Conservation (phyloP, 2,329 filamentous ascomycete species). For the Aspergillus fischeri region DNA sequence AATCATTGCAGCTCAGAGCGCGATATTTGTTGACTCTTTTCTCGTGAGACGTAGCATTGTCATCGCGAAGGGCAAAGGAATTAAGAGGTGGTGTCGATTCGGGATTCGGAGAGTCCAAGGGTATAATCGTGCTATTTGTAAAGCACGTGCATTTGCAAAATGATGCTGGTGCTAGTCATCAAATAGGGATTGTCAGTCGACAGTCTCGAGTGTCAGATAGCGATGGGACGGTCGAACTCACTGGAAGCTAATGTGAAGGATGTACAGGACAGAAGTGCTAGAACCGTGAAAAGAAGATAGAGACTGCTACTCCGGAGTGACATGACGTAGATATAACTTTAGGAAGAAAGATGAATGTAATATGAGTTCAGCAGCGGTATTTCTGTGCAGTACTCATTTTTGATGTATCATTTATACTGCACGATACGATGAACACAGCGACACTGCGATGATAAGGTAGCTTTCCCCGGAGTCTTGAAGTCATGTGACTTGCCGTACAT, state of each 20-base stretch:
- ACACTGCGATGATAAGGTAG: background rate
- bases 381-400: background rate
- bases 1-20: constrained; percentile 58
- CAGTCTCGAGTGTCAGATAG: background rate
- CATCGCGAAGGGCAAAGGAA: constrained; percentile 18
- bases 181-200: constrained; percentile 1
- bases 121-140: constrained; percentile 64
- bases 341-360: background rate
- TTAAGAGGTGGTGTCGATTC: constrained; percentile 19
- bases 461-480: constrained; percentile 4
- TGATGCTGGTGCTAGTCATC: constrained; percentile 45
- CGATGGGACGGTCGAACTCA: constrained; percentile 19
- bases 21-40: constrained; percentile 34
- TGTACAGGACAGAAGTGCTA: constrained; percentile 23
- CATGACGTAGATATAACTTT: constrained; percentile 18
- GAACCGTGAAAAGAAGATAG: constrained; percentile 21
- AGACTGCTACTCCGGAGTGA: constrained; percentile 11
- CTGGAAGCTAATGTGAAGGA: constrained; percentile 32
- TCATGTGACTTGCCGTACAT: constrained; percentile 8
- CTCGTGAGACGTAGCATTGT: constrained; percentile 11
- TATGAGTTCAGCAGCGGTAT: background rate
- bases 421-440: background rate
- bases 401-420: background rate
- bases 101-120: constrained; percentile 47
- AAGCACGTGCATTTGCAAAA: constrained; percentile 72